Conservation (phyloP, 164 flowering plant species). For the Piper betle region DNA sequence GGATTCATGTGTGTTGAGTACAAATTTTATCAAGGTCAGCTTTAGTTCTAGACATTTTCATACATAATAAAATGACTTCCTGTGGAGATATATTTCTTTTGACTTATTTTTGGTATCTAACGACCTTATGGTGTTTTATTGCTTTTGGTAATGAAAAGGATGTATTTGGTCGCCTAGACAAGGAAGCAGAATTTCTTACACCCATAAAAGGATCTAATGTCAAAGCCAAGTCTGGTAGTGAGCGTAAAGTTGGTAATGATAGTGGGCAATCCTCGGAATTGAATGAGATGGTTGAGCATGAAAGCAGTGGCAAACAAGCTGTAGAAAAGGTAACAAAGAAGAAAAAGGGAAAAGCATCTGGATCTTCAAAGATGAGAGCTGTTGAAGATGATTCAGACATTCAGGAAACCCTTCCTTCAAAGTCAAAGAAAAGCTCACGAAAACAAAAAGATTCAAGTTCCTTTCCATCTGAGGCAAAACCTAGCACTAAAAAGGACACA, state of each 20-base stretch:
- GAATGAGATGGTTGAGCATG: constrained; percentile 35
- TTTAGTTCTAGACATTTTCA: neutral
- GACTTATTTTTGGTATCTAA: constrained; percentile 10
- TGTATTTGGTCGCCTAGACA: constrained; percentile 51
- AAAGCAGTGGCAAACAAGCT: constrained; percentile 25
- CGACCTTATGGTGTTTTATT: neutral
- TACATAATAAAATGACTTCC: neutral
- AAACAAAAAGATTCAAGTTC: constrained; percentile 50
- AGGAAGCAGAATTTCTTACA: constrained; percentile 38
- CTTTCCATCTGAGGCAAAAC: constrained; percentile 41
- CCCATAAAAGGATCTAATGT: constrained; percentile 25
- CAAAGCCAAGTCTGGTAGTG: constrained; percentile 18
- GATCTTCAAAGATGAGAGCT: constrained; percentile 26
- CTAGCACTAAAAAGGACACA: constrained; percentile 34
- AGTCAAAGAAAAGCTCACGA: constrained; percentile 67
- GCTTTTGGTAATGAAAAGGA: constrained; percentile 23
- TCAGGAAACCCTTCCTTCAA: constrained; percentile 38
- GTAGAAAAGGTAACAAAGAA: constrained; percentile 64
- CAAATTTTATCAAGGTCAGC: constrained; percentile 65
- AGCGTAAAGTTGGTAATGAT: constrained; percentile 33
- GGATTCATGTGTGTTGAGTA: constrained; percentile 61
- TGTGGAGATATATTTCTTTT: neutral
- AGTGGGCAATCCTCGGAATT: constrained; percentile 21
- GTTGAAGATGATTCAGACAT: constrained; percentile 37
- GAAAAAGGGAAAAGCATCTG: constrained; percentile 65